Percentiles rank a stretch among this genome's conserved stretches.
Conservation (phyloP, 129 eudicot genomes). For the Tagetes erecta region DNA sequence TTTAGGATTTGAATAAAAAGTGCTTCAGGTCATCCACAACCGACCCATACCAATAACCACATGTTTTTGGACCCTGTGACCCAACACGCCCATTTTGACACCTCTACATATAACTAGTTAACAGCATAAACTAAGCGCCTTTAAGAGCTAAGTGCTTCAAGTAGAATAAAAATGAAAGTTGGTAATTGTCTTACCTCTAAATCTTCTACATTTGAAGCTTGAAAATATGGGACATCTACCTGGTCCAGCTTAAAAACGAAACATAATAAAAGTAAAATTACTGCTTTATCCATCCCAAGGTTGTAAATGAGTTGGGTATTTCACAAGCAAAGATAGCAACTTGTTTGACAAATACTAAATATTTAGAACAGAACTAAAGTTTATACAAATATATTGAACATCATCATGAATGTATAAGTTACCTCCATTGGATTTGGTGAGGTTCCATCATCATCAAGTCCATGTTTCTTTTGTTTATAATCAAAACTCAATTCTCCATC, state of each 20-base stretch:
- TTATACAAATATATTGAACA: slow-evolving; percentile 7
- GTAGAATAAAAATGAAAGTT: neutral
- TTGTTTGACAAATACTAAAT: neutral
- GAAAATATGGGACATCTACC: slow-evolving; percentile 38
- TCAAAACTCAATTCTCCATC: slow-evolving; percentile 81
- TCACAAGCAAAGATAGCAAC: neutral
- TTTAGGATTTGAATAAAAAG: neutral
- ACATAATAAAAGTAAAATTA: neutral
- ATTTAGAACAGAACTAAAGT: slow-evolving; percentile 18
- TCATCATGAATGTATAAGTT: slow-evolving; percentile 13
- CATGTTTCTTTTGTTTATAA: slow-evolving; percentile 57
- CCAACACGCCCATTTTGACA: neutral
- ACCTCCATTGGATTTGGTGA: slow-evolving; percentile 80
- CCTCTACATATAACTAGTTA: slow-evolving; percentile 9
- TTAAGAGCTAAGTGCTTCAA: neutral
- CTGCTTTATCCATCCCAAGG: neutral
- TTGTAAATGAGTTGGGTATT: slow-evolving; percentile 4
- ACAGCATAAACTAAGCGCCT: slow-evolving; percentile 17
- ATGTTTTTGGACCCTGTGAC: neutral
- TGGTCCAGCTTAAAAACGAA: slow-evolving; percentile 38
- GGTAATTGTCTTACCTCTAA: slow-evolving; percentile 36
- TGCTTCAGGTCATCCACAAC: neutral
- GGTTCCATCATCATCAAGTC: slow-evolving; percentile 49
- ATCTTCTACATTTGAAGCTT: slow-evolving; percentile 39
- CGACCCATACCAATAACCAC: neutral